Evolutionary conservation across 1,139 yeast species (phyloP).

Genomic region (Debaryomycetaceae sp.): DNA sequence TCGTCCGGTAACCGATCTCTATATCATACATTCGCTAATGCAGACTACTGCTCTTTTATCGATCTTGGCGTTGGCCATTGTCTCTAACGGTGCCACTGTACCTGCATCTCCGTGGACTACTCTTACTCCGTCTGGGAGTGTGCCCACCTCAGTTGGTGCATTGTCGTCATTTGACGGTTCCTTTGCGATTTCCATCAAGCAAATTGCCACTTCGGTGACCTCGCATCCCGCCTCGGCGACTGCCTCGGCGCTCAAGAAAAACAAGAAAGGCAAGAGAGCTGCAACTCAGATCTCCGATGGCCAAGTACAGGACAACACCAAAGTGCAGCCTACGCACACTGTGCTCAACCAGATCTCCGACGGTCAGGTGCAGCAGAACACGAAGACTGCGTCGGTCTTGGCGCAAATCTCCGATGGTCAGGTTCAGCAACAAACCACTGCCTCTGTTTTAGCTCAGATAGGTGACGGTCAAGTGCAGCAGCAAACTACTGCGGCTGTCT

Average conservation of each 20-base stretch:
- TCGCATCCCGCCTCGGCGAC: constrained; percentile 17
- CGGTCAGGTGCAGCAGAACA: constrained; percentile 24
- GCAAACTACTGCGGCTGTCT: constrained; percentile 15
- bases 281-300: constrained; percentile 20
- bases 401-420: constrained; percentile 26
- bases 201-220: too few relatives aligned
- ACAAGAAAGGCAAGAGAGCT: constrained; percentile 14
- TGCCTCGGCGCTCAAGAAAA: constrained; percentile 15
- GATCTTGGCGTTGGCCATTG: constrained; percentile 12
- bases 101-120: constrained; percentile 23
- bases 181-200: constrained; percentile 24
- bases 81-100: constrained; percentile 18
- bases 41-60: constrained; percentile 9
- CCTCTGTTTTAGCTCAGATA: constrained; percentile 30
- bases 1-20: background rate
- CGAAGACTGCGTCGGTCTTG: constrained; percentile 16
- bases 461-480: constrained; percentile 39
- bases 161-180: constrained; percentile 21
- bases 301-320: constrained; percentile 19
- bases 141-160: constrained; percentile 18
- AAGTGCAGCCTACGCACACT: constrained; percentile 7
- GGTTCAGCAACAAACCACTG: constrained; percentile 18
- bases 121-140: constrained; percentile 25
- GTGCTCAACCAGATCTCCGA: constrained; percentile 18
- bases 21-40: constrained; percentile 5